Conservation (phyloP, 768 basidiomycete genomes). For the Leccinellum luteum region DNA sequence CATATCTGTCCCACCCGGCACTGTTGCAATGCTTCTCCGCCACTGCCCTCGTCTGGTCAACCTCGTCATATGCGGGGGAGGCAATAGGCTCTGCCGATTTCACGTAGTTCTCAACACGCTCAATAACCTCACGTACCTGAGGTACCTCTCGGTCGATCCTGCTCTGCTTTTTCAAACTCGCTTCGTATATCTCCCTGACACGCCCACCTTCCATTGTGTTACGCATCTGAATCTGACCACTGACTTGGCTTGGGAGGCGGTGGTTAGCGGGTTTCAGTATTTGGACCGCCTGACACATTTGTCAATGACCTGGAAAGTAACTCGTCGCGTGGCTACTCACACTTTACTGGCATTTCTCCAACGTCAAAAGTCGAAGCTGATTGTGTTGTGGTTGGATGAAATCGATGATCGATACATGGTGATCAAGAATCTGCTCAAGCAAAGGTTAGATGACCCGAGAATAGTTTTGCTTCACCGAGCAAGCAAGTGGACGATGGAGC, state of each 20-base stretch:
- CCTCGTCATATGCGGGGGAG: not conserved
- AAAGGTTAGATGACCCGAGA: not conserved
- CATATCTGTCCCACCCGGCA: not conserved
- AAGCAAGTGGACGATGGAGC: not conserved
- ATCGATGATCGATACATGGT: not conserved
- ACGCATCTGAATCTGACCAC: not conserved
- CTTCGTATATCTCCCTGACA: not conserved
- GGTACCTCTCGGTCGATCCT: not conserved
- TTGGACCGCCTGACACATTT: not conserved
- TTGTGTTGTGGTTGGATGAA: not conserved
- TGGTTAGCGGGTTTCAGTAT: not conserved
- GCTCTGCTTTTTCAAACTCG: not conserved
- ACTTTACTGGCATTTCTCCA: not conserved
- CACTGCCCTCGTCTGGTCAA: not conserved
- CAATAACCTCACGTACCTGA: not conserved
- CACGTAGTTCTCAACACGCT: not conserved
- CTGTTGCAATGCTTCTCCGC: not conserved
- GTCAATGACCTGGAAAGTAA: not conserved
- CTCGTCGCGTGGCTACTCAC: not conserved
- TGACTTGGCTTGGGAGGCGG: not conserved
- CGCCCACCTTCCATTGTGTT: not conserved
- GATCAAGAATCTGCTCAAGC: not conserved
- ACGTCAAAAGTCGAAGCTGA: not conserved
- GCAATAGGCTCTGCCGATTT: not conserved
- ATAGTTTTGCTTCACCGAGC: not conserved